A percentile compares a stretch with the other conserved stretches of the same genome.
These are phyloP conservation scores for Rhodotorula sp. DNA, from an alignment of 1,284 basidiomycete species.

Conservation along the genomic window DNA sequence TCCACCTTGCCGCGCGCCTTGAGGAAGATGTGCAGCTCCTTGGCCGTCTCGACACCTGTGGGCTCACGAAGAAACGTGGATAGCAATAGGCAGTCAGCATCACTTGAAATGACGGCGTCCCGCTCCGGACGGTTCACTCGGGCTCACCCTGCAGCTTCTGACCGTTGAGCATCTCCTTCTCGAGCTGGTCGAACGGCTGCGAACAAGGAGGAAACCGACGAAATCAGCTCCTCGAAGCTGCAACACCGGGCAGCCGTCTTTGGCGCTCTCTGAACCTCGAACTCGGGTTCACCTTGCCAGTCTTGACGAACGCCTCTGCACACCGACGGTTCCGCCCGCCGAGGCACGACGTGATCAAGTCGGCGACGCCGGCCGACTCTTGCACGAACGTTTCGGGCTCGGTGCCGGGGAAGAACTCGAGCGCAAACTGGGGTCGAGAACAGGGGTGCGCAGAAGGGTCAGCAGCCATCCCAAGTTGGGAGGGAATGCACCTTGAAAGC, in stretches of 20 bases:
- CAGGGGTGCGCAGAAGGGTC: background rate
- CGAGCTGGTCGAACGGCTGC: conserved; percentile 55
- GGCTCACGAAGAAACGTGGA: background rate
- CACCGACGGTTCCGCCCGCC: conserved; percentile 58
- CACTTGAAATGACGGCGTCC: background rate
- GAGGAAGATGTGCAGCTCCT: conserved; percentile 51
- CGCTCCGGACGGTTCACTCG: background rate
- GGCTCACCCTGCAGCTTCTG: conserved; percentile 56
- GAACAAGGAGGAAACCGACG: conserved; percentile 9
- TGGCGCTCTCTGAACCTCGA: too few relatives aligned
- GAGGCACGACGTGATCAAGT: conserved; percentile 60
- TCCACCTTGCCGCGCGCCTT: conserved; percentile 53
- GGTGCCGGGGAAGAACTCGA: conserved; percentile 58
- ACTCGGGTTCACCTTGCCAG: conserved; percentile 51
- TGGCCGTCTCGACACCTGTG: conserved; percentile 22
- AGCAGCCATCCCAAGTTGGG: background rate
- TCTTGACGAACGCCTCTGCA: conserved; percentile 57
- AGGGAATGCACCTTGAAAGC: background rate
- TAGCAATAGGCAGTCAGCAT: background rate
- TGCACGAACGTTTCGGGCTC: conserved; percentile 57
- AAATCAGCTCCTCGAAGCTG: too few relatives aligned
- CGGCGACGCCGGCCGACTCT: conserved; percentile 58
- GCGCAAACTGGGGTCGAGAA: conserved; percentile 47
- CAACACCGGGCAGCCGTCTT: too few relatives aligned
- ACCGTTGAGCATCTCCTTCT: conserved; percentile 58